Evolutionary conservation across 78 protist species (phyloP).

Genomic region (Blattamonas nauphoetae): DNA sequence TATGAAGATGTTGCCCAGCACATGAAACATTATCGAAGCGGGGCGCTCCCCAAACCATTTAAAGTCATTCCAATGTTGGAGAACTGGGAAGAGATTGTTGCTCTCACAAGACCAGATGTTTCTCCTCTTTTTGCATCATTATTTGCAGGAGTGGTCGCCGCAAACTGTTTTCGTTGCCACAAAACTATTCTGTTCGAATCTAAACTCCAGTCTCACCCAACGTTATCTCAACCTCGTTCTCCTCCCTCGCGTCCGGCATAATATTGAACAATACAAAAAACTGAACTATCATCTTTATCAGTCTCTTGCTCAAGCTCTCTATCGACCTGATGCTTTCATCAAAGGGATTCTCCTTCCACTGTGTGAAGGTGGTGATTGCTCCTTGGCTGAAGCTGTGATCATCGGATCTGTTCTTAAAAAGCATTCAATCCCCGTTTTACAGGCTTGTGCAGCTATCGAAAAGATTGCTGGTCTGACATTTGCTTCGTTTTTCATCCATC

Average conservation of each 20-base stretch:
- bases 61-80: constrained; percentile 69
- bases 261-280: constrained; percentile 48
- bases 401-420: background rate
- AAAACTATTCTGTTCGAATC: constrained; percentile 63
- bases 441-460: constrained; percentile 67
- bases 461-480: constrained; percentile 53
- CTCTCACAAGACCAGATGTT: constrained; percentile 83
- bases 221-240: constrained; percentile 75
- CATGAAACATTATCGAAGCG: constrained; percentile 57
- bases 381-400: constrained; percentile 3
- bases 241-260: constrained; percentile 71
- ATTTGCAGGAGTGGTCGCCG: background rate
- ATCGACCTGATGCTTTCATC: constrained; percentile 85
- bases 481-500: background rate
- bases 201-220: constrained; percentile 70
- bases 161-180: constrained; percentile 59
- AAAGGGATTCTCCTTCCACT: constrained; percentile 86
- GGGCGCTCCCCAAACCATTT: constrained; percentile 78
- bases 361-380: constrained; percentile 47
- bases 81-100: constrained; percentile 86
- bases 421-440: constrained; percentile 36
- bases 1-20: constrained; percentile 55
- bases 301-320: constrained; percentile 68
- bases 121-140: background rate
- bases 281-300: constrained; percentile 78